phyloP scores from a whole-genome alignment of 176 grass and related monocot species.

The Pontederia paniculata region DNA sequence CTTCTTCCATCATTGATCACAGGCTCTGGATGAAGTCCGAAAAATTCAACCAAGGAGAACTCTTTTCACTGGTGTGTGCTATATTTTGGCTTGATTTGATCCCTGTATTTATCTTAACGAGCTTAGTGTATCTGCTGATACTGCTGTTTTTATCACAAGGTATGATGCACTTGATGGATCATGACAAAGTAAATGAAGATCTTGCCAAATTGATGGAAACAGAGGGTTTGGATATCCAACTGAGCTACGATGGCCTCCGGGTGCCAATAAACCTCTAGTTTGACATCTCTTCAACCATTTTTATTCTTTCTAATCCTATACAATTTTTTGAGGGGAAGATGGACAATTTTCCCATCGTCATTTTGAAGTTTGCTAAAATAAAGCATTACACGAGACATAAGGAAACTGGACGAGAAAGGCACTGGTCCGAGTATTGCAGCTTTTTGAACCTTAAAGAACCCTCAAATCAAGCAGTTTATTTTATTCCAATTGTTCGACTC shows the following conservation, averaged over 20 bases:
- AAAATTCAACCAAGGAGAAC: conserved; percentile 92
- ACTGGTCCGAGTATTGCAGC: too few relatives aligned
- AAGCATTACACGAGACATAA: too few relatives aligned
- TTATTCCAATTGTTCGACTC: too few relatives aligned
- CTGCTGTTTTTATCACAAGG: conserved; percentile 23
- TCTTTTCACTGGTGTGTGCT: conserved; percentile 72
- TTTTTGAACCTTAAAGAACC: too few relatives aligned
- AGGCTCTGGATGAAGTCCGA: conserved; percentile 82
- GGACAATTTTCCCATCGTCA: too few relatives aligned
- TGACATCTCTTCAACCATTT: background rate
- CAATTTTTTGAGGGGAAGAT: too few relatives aligned
- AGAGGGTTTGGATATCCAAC: conserved; percentile 79
- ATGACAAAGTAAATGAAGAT: conserved; percentile 63
- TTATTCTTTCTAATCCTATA: background rate
- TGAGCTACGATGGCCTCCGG: conserved; percentile 83
- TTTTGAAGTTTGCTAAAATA: too few relatives aligned
- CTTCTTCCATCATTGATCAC: conserved; percentile 21
- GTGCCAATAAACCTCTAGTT: conserved; percentile 67
- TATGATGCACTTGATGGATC: conserved; percentile 99
- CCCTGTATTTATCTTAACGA: too few relatives aligned
- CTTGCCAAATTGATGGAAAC: conserved; percentile 62
- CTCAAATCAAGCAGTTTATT: too few relatives aligned
- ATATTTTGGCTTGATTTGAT: conserved; percentile 5
- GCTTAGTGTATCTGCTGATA: background rate
- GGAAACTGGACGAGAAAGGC: too few relatives aligned